These are phyloP conservation scores for Telopea speciosissima DNA, from an alignment of 177 flowering plant genomes.

Conservation along the genomic window DNA sequence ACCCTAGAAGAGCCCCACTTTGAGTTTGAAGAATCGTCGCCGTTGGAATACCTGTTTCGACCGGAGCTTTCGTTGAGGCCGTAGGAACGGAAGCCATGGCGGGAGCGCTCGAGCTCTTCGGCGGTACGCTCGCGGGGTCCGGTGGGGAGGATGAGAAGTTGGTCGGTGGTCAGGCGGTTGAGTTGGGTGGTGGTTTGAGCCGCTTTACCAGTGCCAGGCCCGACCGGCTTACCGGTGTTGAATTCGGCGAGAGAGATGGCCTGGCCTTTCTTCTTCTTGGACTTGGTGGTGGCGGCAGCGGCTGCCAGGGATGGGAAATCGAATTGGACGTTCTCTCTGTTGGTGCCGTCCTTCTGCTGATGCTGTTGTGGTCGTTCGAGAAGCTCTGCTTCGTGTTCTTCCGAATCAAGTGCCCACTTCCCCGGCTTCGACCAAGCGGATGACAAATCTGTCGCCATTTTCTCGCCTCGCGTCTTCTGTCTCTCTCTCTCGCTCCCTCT, in stretches of 20 bases:
- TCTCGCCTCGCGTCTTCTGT: background rate
- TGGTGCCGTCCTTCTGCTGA: background rate
- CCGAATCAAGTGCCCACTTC: slow-evolving; percentile 91
- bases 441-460: slow-evolving; percentile 44
- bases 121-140: slow-evolving; percentile 83
- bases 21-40: slow-evolving; percentile 32
- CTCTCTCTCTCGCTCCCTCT: background rate
- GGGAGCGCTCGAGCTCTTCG: slow-evolving; percentile 69
- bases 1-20: slow-evolving; percentile 44
- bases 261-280: slow-evolving; percentile 78
- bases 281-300: slow-evolving; percentile 55
- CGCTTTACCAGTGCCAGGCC: slow-evolving; percentile 25
- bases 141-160: slow-evolving; percentile 55
- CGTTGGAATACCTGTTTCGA: slow-evolving; percentile 9
- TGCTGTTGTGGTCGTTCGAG: slow-evolving; percentile 19
- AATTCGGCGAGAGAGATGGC: slow-evolving; percentile 66
- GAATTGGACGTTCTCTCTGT: background rate
- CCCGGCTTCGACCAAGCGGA: slow-evolving; percentile 87
- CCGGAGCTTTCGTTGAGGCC: slow-evolving; percentile 23
- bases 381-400: slow-evolving; percentile 65
- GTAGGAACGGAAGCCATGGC: slow-evolving; percentile 63
- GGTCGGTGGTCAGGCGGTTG: slow-evolving; percentile 46
- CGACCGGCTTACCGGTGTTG: slow-evolving; percentile 22
- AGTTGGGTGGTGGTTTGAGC: slow-evolving; percentile 8
- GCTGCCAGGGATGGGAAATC: slow-evolving; percentile 62